Percentiles rank a stretch among this genome's conserved stretches.
Conservation (phyloP, 345 rosid species). For the Carallia pectinifolia region DNA sequence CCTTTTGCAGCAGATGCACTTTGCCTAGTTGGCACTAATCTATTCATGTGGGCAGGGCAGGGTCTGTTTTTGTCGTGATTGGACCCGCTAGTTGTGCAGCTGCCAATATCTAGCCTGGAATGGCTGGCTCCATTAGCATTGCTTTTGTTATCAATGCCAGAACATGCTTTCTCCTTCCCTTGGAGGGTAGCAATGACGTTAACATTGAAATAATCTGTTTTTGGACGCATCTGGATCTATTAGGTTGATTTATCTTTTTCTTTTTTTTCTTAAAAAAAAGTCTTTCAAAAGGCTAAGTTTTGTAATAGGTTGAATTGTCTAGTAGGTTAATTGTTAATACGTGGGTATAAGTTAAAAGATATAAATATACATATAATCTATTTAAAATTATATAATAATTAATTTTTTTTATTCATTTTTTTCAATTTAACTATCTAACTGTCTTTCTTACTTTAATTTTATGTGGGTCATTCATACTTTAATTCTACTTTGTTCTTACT, state of each 20-base stretch:
- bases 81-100: constrained; percentile 19
- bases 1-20: constrained; percentile 5
- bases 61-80: constrained; percentile 1
- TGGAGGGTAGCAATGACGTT: not conserved
- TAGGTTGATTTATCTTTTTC: not conserved
- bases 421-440: too few relatives aligned
- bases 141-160: constrained; percentile 20
- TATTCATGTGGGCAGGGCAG: constrained; percentile 3
- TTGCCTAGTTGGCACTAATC: not conserved
- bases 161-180: constrained; percentile 17
- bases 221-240: constrained; percentile 6
- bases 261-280: not conserved
- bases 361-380: too few relatives aligned
- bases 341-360: too few relatives aligned
- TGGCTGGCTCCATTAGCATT: constrained; percentile 3
- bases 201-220: not conserved
- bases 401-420: too few relatives aligned
- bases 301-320: too few relatives aligned
- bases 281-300: too few relatives aligned
- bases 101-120: constrained; percentile 17
- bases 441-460: too few relatives aligned
- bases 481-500: too few relatives aligned
- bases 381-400: too few relatives aligned
- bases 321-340: too few relatives aligned
- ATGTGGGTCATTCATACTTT: too few relatives aligned